Percentiles rank a stretch among this genome's conserved stretches.
Conservation (phyloP, 2,329 filamentous ascomycete genomes). For the Cephalotrichum gorgonifer region DNA sequence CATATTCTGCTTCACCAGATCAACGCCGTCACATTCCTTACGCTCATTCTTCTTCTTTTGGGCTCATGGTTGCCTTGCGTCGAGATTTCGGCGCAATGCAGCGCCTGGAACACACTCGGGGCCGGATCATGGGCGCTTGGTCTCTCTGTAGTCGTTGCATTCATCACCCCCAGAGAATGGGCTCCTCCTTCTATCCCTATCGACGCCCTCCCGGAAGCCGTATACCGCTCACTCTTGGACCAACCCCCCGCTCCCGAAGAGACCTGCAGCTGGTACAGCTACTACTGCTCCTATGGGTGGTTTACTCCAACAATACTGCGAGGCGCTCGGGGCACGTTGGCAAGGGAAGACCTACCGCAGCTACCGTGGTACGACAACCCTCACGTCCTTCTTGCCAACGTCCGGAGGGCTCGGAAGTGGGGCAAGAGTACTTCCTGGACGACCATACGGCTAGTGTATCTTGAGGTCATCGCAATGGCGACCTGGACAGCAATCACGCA, state of each 20-base stretch:
- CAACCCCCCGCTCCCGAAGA: slow-evolving; percentile 36
- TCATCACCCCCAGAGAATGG: slow-evolving; percentile 40
- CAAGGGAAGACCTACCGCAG: slow-evolving; percentile 34
- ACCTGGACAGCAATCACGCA: slow-evolving; percentile 26
- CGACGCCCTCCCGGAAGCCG: slow-evolving; percentile 1
- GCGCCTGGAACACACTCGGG: slow-evolving; percentile 8
- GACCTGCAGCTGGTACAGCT: slow-evolving; percentile 41
- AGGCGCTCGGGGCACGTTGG: slow-evolving; percentile 31
- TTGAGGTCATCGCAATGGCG: slow-evolving; percentile 33
- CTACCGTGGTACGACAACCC: slow-evolving; percentile 48
- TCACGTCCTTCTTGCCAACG: slow-evolving; percentile 30
- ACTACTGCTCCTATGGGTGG: slow-evolving; percentile 41
- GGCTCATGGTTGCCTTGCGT: slow-evolving; percentile 33
- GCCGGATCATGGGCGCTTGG: slow-evolving; percentile 15
- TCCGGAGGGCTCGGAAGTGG: slow-evolving; percentile 31
- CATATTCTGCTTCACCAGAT: slow-evolving; percentile 36
- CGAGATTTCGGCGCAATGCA: slow-evolving; percentile 21
- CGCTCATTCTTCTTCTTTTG: slow-evolving; percentile 23
- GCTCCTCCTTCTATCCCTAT: slow-evolving; percentile 8
- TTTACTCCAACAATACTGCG: slow-evolving; percentile 37
- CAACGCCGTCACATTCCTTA: slow-evolving; percentile 30
- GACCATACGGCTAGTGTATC: slow-evolving; percentile 28
- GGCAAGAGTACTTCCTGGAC: slow-evolving; percentile 35
- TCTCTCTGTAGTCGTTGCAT: slow-evolving; percentile 26
- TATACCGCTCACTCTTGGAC: neutral